Conservation (phyloP, 2,329 filamentous ascomycete species). For the Colletotrichum destructivum region DNA sequence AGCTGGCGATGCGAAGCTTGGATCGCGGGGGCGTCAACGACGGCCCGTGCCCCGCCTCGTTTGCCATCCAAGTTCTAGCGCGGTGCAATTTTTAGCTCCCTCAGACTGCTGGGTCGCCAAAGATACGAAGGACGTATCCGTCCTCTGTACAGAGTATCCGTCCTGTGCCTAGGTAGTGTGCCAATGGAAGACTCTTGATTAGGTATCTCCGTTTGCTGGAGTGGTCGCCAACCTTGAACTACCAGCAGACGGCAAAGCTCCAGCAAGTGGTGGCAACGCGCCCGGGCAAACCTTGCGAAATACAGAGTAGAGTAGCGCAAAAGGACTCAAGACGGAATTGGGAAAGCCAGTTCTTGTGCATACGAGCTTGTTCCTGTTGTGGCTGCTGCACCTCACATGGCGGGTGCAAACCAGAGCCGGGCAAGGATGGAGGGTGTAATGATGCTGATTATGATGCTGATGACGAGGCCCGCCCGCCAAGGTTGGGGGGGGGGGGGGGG, state of each 20-base stretch:
- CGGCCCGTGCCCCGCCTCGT: slow-evolving; percentile 36
- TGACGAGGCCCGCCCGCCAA: slow-evolving; percentile 40
- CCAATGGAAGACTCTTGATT: neutral
- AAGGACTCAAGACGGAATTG: neutral
- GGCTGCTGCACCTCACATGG: neutral
- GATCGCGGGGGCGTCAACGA: slow-evolving; percentile 12
- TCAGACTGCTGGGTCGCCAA: neutral
- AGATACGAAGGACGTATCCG: neutral
- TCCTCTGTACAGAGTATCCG: no score
- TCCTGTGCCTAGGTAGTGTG: no score
- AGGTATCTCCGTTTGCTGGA: slow-evolving; percentile 12
- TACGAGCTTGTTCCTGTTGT: neutral
- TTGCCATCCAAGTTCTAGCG: neutral
- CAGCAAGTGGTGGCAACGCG: neutral
- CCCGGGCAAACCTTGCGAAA: neutral
- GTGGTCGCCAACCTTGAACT: neutral
- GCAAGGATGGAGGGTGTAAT: slow-evolving; percentile 29
- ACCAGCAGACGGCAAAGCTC: neutral
- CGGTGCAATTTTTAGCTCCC: slow-evolving; percentile 19
- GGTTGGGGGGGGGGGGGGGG: neutral
- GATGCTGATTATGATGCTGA: slow-evolving; percentile 12
- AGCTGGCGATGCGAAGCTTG: slow-evolving; percentile 22
- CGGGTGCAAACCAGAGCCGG: slow-evolving; percentile 1
- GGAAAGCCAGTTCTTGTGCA: neutral
- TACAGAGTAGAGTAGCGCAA: neutral